phyloP scores from a whole-genome alignment of 2,329 filamentous ascomycete species.

The Fusarium nematophilum region DNA sequence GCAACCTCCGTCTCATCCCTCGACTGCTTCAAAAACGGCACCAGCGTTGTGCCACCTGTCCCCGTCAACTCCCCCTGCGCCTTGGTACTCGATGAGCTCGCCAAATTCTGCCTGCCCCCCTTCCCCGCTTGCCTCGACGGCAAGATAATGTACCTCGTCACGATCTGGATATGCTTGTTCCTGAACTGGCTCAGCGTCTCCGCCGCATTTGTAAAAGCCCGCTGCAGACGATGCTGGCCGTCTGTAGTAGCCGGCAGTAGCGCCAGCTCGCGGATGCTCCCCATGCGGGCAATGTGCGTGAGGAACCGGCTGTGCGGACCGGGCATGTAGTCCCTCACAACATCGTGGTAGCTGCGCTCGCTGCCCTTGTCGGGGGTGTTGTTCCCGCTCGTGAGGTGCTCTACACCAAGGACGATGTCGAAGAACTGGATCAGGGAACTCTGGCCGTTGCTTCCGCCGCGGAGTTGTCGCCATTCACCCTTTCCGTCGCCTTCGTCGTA shows the following conservation, averaged over 20 bases:
- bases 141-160: constrained; percentile 89
- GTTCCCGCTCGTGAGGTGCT: constrained; percentile 68
- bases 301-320: constrained; percentile 84
- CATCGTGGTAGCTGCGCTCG: constrained; percentile 60
- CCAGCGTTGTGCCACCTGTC: constrained; percentile 86
- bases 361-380: constrained; percentile 29
- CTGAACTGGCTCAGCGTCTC: constrained; percentile 80
- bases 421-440: constrained; percentile 94
- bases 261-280: constrained; percentile 80
- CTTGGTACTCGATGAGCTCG: constrained; percentile 56
- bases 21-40: constrained; percentile 90
- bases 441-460: constrained; percentile 95
- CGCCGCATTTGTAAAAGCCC: constrained; percentile 76
- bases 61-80: constrained; percentile 71
- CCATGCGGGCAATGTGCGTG: constrained; percentile 72
- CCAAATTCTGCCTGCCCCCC: constrained; percentile 53
- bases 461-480: constrained; percentile 78
- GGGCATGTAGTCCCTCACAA: constrained; percentile 93
- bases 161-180: constrained; percentile 89
- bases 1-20: constrained; percentile 78
- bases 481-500: constrained; percentile 80
- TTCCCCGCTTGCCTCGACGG: constrained; percentile 65
- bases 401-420: constrained; percentile 85
- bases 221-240: constrained; percentile 58
- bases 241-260: constrained; percentile 62